Conservation (phyloP, 495 filamentous ascomycete species). For the Pyrenula aspistea region DNA sequence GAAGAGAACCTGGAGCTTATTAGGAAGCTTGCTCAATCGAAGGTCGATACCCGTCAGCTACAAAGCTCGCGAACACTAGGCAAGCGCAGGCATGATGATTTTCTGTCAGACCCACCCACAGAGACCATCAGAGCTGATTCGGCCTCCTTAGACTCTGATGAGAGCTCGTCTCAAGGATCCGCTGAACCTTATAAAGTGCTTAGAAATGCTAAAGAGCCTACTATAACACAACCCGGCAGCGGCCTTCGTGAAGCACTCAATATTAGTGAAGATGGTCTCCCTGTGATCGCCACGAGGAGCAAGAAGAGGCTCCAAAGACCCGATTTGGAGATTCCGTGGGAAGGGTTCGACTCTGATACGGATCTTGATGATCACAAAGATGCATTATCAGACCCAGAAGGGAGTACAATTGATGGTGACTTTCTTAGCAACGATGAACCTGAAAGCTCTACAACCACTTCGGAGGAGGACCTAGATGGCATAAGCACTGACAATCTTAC, state of each 20-base stretch:
- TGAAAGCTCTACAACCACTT: slow-evolving; percentile 12
- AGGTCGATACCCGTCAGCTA: slow-evolving; percentile 71
- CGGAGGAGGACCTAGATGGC: slow-evolving; percentile 15
- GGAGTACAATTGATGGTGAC: slow-evolving; percentile 11
- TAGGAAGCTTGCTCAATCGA: slow-evolving; percentile 64
- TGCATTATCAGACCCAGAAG: slow-evolving; percentile 10
- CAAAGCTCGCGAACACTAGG: slow-evolving; percentile 67
- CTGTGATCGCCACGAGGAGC: slow-evolving; percentile 62
- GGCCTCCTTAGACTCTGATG: slow-evolving; percentile 17
- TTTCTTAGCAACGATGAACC: slow-evolving; percentile 11
- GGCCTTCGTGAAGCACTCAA: slow-evolving; percentile 84
- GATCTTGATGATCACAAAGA: slow-evolving; percentile 16
- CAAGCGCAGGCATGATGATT: slow-evolving; percentile 23
- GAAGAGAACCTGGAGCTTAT: slow-evolving; percentile 83
- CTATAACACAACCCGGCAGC: slow-evolving; percentile 41
- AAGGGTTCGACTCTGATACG: slow-evolving; percentile 43
- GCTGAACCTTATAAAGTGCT: slow-evolving; percentile 7
- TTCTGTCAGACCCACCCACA: slow-evolving; percentile 1
- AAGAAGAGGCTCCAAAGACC: slow-evolving; percentile 21
- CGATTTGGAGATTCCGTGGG: slow-evolving; percentile 40
- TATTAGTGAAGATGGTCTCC: slow-evolving; percentile 60
- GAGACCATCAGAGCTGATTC: slow-evolving; percentile 2
- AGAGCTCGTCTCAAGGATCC: slow-evolving; percentile 25
- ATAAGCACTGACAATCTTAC: not conserved
- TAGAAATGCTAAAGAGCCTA: not conserved